Percentiles rank a stretch among this genome's conserved stretches.
phyloP scores from a whole-genome alignment of 805 yeast genomes.

The Tetrapisispora fleetii region DNA sequence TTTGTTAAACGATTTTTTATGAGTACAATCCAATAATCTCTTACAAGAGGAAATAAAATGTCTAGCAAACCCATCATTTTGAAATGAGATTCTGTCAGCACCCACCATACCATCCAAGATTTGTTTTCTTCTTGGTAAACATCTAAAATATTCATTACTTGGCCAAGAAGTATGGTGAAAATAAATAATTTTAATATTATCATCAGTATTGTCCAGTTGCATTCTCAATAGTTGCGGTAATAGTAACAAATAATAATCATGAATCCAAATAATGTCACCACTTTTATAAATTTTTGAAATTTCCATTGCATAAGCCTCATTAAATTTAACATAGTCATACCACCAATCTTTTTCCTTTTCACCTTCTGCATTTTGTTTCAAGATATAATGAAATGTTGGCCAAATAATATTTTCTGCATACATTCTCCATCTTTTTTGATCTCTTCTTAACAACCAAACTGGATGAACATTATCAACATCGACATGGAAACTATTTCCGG shows the following conservation, averaged over 20 bases:
- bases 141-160: constrained; percentile 84
- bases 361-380: constrained; percentile 57
- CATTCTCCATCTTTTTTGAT: constrained; percentile 75
- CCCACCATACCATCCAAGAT: constrained; percentile 88
- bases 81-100: constrained; percentile 78
- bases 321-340: constrained; percentile 80
- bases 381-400: constrained; percentile 93
- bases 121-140: constrained; percentile 72
- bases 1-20: constrained; percentile 27
- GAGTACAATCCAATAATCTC: constrained; percentile 76
- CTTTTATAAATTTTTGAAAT: constrained; percentile 64
- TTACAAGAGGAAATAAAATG: constrained; percentile 89
- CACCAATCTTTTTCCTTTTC: constrained; percentile 65
- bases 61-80: constrained; percentile 73
- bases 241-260: constrained; percentile 75
- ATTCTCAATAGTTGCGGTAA: constrained; percentile 76
- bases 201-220: constrained; percentile 38
- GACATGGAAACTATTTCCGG: constrained; percentile 32
- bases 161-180: constrained; percentile 92
- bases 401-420: constrained; percentile 87
- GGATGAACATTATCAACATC: constrained; percentile 53
- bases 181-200: constrained; percentile 59
- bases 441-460: constrained; percentile 74
- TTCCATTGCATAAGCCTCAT: constrained; percentile 80
- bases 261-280: constrained; percentile 90